Conservation (phyloP, 176 grass and related monocot genomes). For the Luzula sylvatica region DNA sequence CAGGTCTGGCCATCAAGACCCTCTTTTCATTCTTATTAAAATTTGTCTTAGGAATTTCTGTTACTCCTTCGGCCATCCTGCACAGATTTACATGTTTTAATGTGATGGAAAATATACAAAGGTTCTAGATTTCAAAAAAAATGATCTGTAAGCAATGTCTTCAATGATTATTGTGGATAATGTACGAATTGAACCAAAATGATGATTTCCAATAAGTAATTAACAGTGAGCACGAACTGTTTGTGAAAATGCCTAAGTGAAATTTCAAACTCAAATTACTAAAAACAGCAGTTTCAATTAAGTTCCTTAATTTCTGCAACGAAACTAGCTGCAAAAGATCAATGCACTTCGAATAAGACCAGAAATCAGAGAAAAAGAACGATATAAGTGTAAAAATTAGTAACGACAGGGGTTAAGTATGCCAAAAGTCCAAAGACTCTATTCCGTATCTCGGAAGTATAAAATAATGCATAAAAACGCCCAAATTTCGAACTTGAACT, state of each 20-base stretch:
- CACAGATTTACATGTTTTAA: background rate
- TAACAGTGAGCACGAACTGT: background rate
- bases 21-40: constrained; percentile 9
- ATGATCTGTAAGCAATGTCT: background rate
- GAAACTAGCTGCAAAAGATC: background rate
- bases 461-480: background rate
- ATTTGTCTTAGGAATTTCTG: too few species aligned
- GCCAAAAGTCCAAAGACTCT: background rate
- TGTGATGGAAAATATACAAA: background rate
- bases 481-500: background rate
- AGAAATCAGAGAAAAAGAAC: background rate
- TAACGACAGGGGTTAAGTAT: background rate
- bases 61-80: background rate
- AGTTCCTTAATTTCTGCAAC: background rate
- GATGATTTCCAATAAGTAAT: background rate
- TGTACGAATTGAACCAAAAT: background rate
- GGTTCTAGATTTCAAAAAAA: background rate
- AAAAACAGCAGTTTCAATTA: background rate
- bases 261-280: background rate
- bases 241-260: background rate
- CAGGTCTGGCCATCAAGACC: constrained; percentile 37
- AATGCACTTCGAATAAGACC: background rate
- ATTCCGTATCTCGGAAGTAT: background rate
- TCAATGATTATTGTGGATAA: background rate
- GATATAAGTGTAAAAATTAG: background rate